Evolutionary conservation across 2,329 filamentous ascomycete species (phyloP).

Genomic region (Hypoxylon sp.): DNA sequence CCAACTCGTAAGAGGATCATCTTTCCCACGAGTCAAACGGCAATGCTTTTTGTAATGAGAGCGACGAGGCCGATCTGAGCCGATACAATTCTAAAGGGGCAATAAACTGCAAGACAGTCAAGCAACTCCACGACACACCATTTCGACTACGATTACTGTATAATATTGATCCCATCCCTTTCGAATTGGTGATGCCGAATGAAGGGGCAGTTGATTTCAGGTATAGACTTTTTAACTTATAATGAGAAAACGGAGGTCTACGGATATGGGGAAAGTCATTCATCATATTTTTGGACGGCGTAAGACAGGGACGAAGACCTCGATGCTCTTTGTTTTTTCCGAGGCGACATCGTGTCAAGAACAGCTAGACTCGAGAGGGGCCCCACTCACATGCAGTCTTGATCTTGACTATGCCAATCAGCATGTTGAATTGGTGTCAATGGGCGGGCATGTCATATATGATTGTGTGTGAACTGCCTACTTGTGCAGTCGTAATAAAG

Average conservation of each 20-base stretch:
- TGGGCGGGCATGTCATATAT: slow-evolving; percentile 24
- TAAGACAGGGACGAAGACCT: slow-evolving; percentile 41
- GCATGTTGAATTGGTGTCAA: slow-evolving; percentile 32
- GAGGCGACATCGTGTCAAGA: slow-evolving; percentile 25
- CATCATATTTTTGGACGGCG: slow-evolving; percentile 44
- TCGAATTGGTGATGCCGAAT: slow-evolving; percentile 40
- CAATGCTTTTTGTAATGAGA: slow-evolving; percentile 29
- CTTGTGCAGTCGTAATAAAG: slow-evolving; percentile 34
- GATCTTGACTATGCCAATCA: slow-evolving; percentile 30
- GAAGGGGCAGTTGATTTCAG: slow-evolving; percentile 47
- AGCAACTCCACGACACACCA: slow-evolving; percentile 26
- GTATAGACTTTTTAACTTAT: slow-evolving; percentile 53
- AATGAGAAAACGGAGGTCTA: slow-evolving; percentile 49
- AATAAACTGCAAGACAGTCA: slow-evolving; percentile 39
- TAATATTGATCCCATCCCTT: slow-evolving; percentile 48
- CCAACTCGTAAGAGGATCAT: slow-evolving; percentile 71
- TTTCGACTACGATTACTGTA: slow-evolving; percentile 49
- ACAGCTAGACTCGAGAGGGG: slow-evolving; percentile 11
- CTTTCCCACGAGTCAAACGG: slow-evolving; percentile 20
- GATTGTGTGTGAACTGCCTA: slow-evolving; percentile 25
- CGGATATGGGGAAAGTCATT: slow-evolving; percentile 44
- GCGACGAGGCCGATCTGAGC: slow-evolving; percentile 27
- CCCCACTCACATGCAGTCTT: background rate
- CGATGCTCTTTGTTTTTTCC: slow-evolving; percentile 20
- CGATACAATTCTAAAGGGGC: slow-evolving; percentile 38